Evolutionary conservation across 2,329 filamentous ascomycete species (phyloP).

Genomic region (Fusarium odoratissimum): DNA sequence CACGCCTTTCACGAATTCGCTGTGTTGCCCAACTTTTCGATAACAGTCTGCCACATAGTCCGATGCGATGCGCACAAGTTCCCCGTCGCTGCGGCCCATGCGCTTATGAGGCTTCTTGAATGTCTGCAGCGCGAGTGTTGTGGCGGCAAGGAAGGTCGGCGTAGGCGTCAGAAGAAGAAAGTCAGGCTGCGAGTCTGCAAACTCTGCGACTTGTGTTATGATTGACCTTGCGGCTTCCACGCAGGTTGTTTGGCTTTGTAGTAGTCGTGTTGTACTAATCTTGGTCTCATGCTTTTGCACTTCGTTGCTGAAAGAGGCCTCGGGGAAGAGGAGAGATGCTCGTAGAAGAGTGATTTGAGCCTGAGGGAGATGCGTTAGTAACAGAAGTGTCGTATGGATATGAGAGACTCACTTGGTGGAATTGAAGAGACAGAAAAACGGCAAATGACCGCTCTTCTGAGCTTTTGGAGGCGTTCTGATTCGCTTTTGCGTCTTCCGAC

Average conservation of each 20-base stretch:
- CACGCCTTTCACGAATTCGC: constrained; percentile 28
- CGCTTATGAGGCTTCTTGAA: constrained; percentile 41
- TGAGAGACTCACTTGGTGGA: constrained; percentile 17
- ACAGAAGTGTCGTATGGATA: fast-evolving
- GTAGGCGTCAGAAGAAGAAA: constrained; percentile 32
- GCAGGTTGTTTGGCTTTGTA: constrained; percentile 36
- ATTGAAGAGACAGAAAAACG: constrained; percentile 33
- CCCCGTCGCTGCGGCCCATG: constrained; percentile 39
- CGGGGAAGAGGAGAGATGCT: constrained; percentile 36
- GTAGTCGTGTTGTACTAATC: constrained; percentile 19
- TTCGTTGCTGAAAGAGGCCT: constrained; percentile 27
- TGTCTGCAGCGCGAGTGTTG: constrained; percentile 34
- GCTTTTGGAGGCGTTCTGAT: not conserved
- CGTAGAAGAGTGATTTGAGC: constrained; percentile 37
- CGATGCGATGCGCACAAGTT: constrained; percentile 28
- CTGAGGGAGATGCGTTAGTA: not conserved
- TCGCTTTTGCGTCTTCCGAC: constrained; percentile 17
- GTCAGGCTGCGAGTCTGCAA: constrained; percentile 29
- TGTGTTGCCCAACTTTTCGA: constrained; percentile 21
- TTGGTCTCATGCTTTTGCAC: constrained; percentile 30
- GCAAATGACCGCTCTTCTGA: constrained; percentile 22
- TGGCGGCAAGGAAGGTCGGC: constrained; percentile 27
- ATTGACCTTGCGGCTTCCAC: constrained; percentile 38
- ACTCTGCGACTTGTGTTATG: constrained; percentile 34
- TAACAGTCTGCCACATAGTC: constrained; percentile 35